Evolutionary conservation across 2,329 filamentous ascomycete genomes (phyloP).

Genomic region (Anthostomella pinea): DNA sequence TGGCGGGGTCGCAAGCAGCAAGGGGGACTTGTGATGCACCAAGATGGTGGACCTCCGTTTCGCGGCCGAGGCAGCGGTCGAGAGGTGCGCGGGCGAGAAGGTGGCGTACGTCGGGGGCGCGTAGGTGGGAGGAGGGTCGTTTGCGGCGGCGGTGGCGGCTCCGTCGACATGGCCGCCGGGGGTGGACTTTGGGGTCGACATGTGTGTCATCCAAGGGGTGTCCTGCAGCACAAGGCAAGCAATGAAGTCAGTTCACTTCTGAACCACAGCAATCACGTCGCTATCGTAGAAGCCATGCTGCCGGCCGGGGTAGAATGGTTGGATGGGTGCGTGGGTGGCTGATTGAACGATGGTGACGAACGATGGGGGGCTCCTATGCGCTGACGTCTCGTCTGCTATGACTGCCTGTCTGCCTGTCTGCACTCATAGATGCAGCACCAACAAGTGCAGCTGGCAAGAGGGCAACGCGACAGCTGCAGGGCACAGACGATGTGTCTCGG

Average conservation of each 20-base stretch:
- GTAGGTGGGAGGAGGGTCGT: conserved; percentile 32
- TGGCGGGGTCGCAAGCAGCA: conserved; percentile 89
- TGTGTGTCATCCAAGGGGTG: conserved; percentile 53
- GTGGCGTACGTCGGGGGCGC: conserved; percentile 74
- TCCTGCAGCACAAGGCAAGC: conserved; percentile 32
- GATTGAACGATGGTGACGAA: too few relatives aligned
- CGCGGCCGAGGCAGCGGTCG: conserved; percentile 57
- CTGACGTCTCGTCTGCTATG: too few relatives aligned
- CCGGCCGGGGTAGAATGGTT: too few relatives aligned
- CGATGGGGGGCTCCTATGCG: too few relatives aligned
- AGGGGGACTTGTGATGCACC: conserved; percentile 92
- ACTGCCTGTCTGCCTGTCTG: too few relatives aligned
- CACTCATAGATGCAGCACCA: too few relatives aligned
- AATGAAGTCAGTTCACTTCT: conserved; percentile 14
- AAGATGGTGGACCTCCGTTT: conserved; percentile 87
- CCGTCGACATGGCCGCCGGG: conserved; percentile 35
- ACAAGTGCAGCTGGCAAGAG: too few relatives aligned
- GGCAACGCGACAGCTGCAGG: too few relatives aligned
- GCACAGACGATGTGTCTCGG: too few relatives aligned
- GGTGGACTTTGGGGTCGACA: conserved; percentile 44
- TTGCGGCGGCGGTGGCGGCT: conserved; percentile 32
- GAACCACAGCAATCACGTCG: background rate
- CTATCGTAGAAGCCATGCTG: too few relatives aligned
- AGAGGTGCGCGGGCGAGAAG: conserved; percentile 82
- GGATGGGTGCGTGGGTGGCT: too few relatives aligned